phyloP scores from a whole-genome alignment of 2,329 filamentous ascomycete species.

The Zalaria sp. region DNA sequence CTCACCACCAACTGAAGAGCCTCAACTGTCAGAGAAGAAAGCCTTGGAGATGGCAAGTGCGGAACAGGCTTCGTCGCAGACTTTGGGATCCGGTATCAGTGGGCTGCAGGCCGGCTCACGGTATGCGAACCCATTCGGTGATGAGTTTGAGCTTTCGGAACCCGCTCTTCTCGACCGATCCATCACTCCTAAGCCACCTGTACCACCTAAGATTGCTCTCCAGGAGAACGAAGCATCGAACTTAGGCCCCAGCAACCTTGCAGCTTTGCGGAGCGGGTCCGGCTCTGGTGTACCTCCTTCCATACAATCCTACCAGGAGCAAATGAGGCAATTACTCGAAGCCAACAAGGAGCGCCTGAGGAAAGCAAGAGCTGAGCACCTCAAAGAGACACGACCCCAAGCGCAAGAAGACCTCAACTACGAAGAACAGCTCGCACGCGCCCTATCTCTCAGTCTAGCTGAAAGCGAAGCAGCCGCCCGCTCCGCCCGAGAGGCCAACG shows the following conservation, averaged over 20 bases:
- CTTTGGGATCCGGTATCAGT: slow-evolving; percentile 7
- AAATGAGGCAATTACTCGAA: neutral
- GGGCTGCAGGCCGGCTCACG: slow-evolving; percentile 26
- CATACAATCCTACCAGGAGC: slow-evolving; percentile 4
- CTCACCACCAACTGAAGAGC: slow-evolving; percentile 7
- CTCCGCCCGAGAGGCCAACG: slow-evolving; percentile 11
- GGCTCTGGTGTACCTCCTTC: slow-evolving; percentile 2
- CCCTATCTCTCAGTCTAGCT: slow-evolving; percentile 19
- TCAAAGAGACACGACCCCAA: neutral
- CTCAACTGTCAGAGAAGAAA: slow-evolving; percentile 1
- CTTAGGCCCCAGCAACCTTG: no score
- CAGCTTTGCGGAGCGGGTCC: no score
- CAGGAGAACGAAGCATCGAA: slow-evolving; percentile 6
- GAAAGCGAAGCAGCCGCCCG: slow-evolving; percentile 13
- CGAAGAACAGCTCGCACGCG: slow-evolving; percentile 22
- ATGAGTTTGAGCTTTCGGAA: slow-evolving; percentile 21
- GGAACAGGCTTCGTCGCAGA: neutral
- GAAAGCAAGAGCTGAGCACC: neutral
- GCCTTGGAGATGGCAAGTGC: neutral
- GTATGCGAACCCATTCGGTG: slow-evolving; percentile 31
- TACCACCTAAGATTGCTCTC: slow-evolving; percentile 28
- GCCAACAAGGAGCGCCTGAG: neutral
- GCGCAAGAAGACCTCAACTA: slow-evolving; percentile 13
- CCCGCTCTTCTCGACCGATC: slow-evolving; percentile 23
- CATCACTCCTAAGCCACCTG: slow-evolving; percentile 28